These are phyloP conservation scores for Aechmea fasciata DNA, from an alignment of 176 grass and related monocot genomes.

Conservation along the genomic window DNA sequence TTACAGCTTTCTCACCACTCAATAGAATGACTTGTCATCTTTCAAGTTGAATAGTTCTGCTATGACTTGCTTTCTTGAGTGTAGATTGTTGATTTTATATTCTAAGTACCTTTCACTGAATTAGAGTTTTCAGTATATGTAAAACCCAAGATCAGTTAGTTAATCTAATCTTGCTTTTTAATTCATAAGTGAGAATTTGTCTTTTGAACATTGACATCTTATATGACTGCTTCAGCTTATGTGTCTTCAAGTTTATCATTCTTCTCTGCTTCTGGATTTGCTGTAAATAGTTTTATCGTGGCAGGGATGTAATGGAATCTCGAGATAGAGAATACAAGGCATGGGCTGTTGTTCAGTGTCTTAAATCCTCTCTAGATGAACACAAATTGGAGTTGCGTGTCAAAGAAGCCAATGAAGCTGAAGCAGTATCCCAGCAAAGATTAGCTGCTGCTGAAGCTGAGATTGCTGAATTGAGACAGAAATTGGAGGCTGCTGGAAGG, in stretches of 20 bases:
- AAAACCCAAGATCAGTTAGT: too few relatives aligned
- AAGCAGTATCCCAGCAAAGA: constrained; percentile 84
- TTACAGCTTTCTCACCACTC: not conserved
- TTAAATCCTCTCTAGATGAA: constrained; percentile 86
- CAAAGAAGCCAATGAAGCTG: constrained; percentile 90
- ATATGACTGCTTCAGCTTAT: too few relatives aligned
- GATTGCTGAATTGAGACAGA: constrained; percentile 73
- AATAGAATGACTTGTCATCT: not conserved
- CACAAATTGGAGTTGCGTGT: constrained; percentile 80
- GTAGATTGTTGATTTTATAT: not conserved
- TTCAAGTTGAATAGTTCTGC: not conserved
- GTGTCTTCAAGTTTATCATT: not conserved
- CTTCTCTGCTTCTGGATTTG: not conserved
- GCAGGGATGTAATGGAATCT: constrained; percentile 65
- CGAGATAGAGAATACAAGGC: constrained; percentile 57
- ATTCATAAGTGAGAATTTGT: not conserved
- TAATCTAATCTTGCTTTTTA: too few relatives aligned
- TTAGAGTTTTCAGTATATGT: too few relatives aligned
- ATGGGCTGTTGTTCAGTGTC: constrained; percentile 61
- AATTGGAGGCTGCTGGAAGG: constrained; percentile 62
- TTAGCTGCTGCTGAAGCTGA: constrained; percentile 81
- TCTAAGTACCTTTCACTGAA: not conserved
- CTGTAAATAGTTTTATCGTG: constrained; percentile 8
- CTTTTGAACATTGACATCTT: not conserved
- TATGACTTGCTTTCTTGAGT: not conserved